Evolutionary conservation across 1,284 basidiomycete genomes (phyloP), one percentile per base, ranked within the genome.

Genomic region (Nidula niveotomentosa): DNA sequence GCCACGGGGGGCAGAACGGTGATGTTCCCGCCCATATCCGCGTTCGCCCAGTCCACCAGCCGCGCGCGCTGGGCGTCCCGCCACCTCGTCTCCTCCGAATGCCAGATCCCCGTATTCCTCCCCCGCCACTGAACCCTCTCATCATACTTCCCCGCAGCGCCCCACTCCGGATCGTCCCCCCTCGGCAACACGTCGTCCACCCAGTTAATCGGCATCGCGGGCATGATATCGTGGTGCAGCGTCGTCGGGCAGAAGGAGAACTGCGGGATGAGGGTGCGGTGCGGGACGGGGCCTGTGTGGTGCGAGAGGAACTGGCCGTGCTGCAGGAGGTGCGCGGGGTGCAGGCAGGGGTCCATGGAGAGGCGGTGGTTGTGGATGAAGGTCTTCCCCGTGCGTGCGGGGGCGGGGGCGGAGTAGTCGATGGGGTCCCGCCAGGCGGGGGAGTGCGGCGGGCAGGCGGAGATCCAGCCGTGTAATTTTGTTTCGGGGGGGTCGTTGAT

Each of bases 51-150:
- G 33, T 59, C 73, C 60, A 72, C 73, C n/a, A 71, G 67, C 53
- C 66, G 67, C 34, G 59, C 70, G 45, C 67, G 72, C 57, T 89
- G 88, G 2, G 76, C 71, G 17, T 77, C 62, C 58, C 70, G 68
- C 87, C 86, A 89, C 6, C 74, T 68, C 8, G 70, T 70, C 1
- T 65, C 57, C 5, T 65, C 58, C 0, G 67, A 67, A 54, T 83
- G 79, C 60, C 70, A 75, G 3, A 87, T 85, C 7, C 87, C 88
- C 0, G 86, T 89, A 49, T 79, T 86, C 45, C 76, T 79, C 5
- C 88, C 87, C 18, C 87, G 74, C 88, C 87, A 90, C 17, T 81
- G 67, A 33, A 88, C 61, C 33, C 80, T 63, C 47, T 82, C 75
- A 53, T 87, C 78, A 8, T 61, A 53, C 64, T 85, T 86, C 12